These are phyloP conservation scores for Simmondsia chinensis DNA, from an alignment of 148 eudicot species.

Conservation along the genomic window DNA sequence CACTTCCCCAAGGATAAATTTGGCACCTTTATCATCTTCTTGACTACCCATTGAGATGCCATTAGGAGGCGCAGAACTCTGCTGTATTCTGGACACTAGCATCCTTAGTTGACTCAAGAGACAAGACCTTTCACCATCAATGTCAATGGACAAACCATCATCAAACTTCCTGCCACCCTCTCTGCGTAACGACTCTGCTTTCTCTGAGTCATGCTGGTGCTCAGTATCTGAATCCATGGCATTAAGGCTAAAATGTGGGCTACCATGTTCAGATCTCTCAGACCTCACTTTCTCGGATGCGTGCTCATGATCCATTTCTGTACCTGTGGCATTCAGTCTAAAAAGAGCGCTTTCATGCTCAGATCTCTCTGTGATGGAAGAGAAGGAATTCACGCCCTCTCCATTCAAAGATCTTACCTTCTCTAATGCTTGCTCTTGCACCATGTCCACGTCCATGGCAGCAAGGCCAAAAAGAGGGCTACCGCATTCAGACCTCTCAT, in stretches of 20 bases:
- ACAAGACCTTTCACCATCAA: slow-evolving; percentile 43
- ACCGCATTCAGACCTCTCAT: slow-evolving; percentile 44
- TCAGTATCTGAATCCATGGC: no score
- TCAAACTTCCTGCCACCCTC: slow-evolving; percentile 6
- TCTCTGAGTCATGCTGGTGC: slow-evolving; percentile 1
- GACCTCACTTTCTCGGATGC: no score
- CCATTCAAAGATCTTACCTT: slow-evolving; percentile 1
- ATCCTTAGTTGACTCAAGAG: slow-evolving; percentile 35
- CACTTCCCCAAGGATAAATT: no score
- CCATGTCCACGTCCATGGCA: slow-evolving; percentile 24
- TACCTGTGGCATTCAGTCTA: no score
- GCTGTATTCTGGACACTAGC: slow-evolving; percentile 29
- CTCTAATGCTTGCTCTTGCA: slow-evolving; percentile 8
- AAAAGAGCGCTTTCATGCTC: no score
- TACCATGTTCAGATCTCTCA: no score
- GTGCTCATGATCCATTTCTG: no score
- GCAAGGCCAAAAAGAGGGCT: slow-evolving; percentile 27
- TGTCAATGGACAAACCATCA: slow-evolving; percentile 25
- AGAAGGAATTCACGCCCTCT: background rate
- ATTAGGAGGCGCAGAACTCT: slow-evolving; percentile 8
- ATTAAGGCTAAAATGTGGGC: no score
- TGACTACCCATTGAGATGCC: slow-evolving; percentile 2
- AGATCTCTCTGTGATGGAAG: no score
- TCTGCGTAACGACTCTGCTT: background rate
- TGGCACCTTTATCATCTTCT: slow-evolving; percentile 20